Conservation (phyloP, 2,329 filamentous ascomycete genomes). For the Fusarium sp. region DNA sequence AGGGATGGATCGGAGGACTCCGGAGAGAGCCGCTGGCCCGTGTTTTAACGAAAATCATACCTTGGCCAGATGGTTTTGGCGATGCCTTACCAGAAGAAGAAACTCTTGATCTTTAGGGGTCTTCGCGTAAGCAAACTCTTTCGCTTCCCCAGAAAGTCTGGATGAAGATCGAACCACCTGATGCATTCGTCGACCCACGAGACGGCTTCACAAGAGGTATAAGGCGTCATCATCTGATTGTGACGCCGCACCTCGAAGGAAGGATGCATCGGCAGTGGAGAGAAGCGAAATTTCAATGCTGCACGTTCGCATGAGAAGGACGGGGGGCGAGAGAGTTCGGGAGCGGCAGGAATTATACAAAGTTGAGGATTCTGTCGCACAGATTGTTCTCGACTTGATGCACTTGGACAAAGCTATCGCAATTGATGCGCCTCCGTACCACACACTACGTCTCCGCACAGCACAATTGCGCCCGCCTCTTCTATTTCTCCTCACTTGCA, state of each 20-base stretch:
- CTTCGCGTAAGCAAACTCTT: constrained; percentile 24
- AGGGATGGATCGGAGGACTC: constrained; percentile 33
- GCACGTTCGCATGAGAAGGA: constrained; percentile 32
- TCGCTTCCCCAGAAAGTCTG: constrained; percentile 40
- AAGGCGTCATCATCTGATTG: constrained; percentile 42
- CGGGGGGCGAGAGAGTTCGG: constrained; percentile 19
- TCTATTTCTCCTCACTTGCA: constrained; percentile 5
- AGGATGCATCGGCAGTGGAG: constrained; percentile 25
- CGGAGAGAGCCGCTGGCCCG: constrained; percentile 43
- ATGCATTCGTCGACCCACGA: constrained; percentile 42
- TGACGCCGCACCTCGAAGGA: constrained; percentile 28
- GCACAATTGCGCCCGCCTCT: constrained; percentile 9
- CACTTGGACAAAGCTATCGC: neutral
- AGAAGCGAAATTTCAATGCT: constrained; percentile 17
- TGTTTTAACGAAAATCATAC: constrained; percentile 32
- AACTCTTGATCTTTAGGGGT: constrained; percentile 29
- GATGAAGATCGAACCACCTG: constrained; percentile 46
- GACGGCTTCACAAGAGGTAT: constrained; percentile 20
- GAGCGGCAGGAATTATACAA: constrained; percentile 38
- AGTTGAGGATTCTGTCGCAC: constrained; percentile 19
- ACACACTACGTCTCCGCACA: constrained; percentile 30
- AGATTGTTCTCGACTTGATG: constrained; percentile 19
- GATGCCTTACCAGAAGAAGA: constrained; percentile 33
- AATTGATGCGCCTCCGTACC: constrained; percentile 30
- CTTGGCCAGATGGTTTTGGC: constrained; percentile 21